Evolutionary conservation across 2,329 filamentous ascomycete genomes (phyloP).

Genomic region (Incumbomyces lentus): DNA sequence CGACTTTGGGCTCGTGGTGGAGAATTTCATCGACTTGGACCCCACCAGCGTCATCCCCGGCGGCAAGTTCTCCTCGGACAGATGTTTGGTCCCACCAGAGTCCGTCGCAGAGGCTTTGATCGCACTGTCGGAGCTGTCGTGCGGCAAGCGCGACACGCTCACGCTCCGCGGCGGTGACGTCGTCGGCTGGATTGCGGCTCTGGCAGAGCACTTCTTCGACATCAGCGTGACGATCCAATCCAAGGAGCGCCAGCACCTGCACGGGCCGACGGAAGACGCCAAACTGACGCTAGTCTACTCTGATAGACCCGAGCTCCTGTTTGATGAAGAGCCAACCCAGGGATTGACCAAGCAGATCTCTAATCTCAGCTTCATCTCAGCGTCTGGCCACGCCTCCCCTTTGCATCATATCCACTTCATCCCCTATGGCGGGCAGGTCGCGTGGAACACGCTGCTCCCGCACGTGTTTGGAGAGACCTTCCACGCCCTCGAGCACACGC

Average conservation of each 20-base stretch:
- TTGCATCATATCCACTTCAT: slow-evolving; percentile 12
- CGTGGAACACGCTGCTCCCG: slow-evolving; percentile 17
- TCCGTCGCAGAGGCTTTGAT: slow-evolving; percentile 11
- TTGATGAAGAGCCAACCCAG: neutral
- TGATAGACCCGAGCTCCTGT: slow-evolving; percentile 9
- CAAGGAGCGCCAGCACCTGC: slow-evolving; percentile 10
- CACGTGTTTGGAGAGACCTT: slow-evolving; percentile 18
- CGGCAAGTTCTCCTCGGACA: neutral
- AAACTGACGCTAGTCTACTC: slow-evolving; percentile 14
- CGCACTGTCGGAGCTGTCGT: slow-evolving; percentile 14
- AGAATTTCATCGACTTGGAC: slow-evolving; percentile 16
- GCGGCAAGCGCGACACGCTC: slow-evolving; percentile 11
- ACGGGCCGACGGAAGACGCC: slow-evolving; percentile 9
- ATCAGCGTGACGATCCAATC: slow-evolving; percentile 14
- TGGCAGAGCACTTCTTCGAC: slow-evolving; percentile 18
- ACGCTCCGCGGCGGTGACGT: slow-evolving; percentile 15
- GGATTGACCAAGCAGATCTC: neutral
- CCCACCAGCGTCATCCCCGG: slow-evolving; percentile 10
- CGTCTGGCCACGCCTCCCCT: slow-evolving; percentile 3
- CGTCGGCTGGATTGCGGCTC: slow-evolving; percentile 18
- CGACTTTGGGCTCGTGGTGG: slow-evolving; percentile 17
- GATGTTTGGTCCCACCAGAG: slow-evolving; percentile 9
- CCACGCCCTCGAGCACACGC: slow-evolving; percentile 16
- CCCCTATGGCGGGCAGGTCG: slow-evolving; percentile 15
- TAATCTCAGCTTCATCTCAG: no score